A percentile compares a stretch with the other conserved stretches of the same genome.
Evolutionary conservation across 768 basidiomycete genomes (phyloP).

Genomic region (Lanmaoa rubissima): DNA sequence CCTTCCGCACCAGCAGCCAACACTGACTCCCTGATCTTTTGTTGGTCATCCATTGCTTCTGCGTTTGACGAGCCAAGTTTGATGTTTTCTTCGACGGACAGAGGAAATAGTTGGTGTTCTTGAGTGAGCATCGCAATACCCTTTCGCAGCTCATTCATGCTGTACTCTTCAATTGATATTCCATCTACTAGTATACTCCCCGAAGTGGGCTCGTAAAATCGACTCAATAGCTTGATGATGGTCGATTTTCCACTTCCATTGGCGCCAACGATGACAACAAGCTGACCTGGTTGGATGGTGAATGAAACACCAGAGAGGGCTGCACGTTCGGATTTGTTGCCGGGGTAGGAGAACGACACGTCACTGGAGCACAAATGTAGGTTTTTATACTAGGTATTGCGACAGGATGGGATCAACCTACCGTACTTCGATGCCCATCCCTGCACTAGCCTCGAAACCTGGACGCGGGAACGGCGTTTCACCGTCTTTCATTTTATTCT

Average conservation of each 20-base stretch:
- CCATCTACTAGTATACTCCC: conserved; percentile 43
- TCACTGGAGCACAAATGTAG: conserved; percentile 35
- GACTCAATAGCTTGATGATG: conserved; percentile 40
- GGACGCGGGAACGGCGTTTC: conserved; percentile 23
- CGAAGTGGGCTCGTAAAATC: conserved; percentile 31
- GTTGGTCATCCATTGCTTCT: conserved; percentile 12
- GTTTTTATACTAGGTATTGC: background rate
- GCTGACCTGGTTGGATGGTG: conserved; percentile 30
- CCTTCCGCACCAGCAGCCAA: conserved; percentile 40
- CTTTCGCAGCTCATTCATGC: conserved; percentile 32
- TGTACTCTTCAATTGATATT: conserved; percentile 33
- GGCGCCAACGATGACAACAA: conserved; percentile 36
- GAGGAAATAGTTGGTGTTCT: conserved; percentile 36
- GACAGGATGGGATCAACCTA: background rate
- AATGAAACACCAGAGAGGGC: conserved; percentile 31
- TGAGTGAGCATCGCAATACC: conserved; percentile 44
- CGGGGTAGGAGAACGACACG: conserved; percentile 54
- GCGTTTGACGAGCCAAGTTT: conserved; percentile 30
- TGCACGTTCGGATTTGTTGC: conserved; percentile 23
- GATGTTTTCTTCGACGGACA: conserved; percentile 42
- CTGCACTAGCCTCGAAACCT: conserved; percentile 8
- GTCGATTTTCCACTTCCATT: conserved; percentile 37
- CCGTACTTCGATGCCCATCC: conserved; percentile 21
- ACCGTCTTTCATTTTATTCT: conserved; percentile 30
- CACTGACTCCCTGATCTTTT: conserved; percentile 20